phyloP scores from a whole-genome alignment of 306 rosid species.

The Malus orientalis region DNA sequence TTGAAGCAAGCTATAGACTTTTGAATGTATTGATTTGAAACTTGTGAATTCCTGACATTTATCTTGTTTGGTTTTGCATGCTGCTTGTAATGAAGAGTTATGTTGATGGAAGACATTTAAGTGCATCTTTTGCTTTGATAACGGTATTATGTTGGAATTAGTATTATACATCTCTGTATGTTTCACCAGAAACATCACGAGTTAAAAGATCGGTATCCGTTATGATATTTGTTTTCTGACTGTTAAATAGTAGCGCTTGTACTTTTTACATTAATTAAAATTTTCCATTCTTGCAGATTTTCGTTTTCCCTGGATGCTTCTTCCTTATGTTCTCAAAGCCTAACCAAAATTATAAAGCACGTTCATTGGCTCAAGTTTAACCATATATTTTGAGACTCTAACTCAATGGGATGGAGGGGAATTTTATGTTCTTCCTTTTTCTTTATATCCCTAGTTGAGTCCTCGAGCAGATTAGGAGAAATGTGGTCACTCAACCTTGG shows the following conservation, averaged over 20 bases:
- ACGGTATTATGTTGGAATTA: not conserved
- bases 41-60: not conserved
- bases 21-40: not conserved
- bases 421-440: constrained; percentile 41
- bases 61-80: not conserved
- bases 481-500: constrained; percentile 46
- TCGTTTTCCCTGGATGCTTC: constrained; percentile 11
- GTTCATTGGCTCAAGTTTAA: constrained; percentile 4
- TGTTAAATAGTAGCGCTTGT: not conserved
- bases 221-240: not conserved
- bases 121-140: not conserved
- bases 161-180: not conserved
- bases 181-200: not conserved
- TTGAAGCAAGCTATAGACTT: not conserved
- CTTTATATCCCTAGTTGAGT: constrained; percentile 50
- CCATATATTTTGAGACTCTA: constrained; percentile 2
- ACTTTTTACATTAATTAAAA: not conserved
- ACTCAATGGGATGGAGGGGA: constrained; percentile 56
- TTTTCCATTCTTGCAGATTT: constrained; percentile 26
- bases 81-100: not conserved
- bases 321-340: constrained; percentile 6
- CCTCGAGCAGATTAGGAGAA: constrained; percentile 54
- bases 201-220: not conserved
- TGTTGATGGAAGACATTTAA: not conserved
- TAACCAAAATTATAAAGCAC: not conserved